Evolutionary conservation across 2,329 filamentous ascomycete species (phyloP), one percentile per base, ranked within the genome.

Genomic region (Pezicula carpinea): DNA sequence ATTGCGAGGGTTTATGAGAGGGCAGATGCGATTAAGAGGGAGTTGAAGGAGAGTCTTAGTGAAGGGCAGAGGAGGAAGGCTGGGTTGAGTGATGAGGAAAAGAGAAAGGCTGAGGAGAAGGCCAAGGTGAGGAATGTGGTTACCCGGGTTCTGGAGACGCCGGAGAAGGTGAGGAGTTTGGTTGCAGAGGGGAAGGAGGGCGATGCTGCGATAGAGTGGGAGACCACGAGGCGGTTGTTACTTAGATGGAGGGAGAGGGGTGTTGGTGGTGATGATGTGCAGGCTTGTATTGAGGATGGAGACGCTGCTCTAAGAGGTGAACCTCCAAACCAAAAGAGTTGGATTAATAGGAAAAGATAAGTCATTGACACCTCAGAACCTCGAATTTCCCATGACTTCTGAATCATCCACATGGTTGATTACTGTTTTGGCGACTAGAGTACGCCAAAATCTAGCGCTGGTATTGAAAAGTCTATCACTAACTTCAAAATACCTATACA

Each of bases 1-100:
- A 86, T 92, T 42, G 77, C 79, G 2, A 83, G 87, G 53, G 89
- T 92, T 55, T 88, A 87, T 57, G 75, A 53, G 43, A 53, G 51
- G 35, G 58, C 60, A 5, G 56, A 53, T 49, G 49, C 26, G 40
- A 53, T 62, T 14, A 60, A 54, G 51, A 49, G 39, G 44, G 58
- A 59, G 22, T 50, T 63, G 47, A 56, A 51, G 45, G 51, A 47
- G 33, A 47, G 48, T 8, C 47, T 60, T 44, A 48, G 48, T 10
- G 21, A 50, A 41, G 69, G 77, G 54, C 61, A 90, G 54, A 71
- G 74, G 48, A 60, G 62, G 32, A 65, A 88, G 48, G 71, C 84
- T 14, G 67, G 65, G 10, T 73, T 80, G 43, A 85, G 82, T 22
- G 78, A 73, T 54, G 59, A 71, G 29, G 77, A 82, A 17, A 80